Percentiles rank a stretch among this genome's conserved stretches.
phyloP scores from a whole-genome alignment of 306 rosid species.

The Prosopis cineraria region DNA sequence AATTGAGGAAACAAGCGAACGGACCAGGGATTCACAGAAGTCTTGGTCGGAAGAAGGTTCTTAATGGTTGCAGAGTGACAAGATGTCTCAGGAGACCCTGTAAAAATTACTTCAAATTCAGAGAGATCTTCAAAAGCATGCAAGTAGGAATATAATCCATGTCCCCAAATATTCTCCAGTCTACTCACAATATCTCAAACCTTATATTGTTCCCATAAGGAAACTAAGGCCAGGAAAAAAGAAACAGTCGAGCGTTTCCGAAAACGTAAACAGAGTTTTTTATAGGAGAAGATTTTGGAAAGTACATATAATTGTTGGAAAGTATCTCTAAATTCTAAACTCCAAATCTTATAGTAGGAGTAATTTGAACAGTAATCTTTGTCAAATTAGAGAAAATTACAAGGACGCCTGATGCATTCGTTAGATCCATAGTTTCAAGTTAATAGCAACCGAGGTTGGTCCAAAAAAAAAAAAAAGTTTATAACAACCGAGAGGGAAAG shows the following conservation, averaged over 20 bases:
- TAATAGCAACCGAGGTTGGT: no score
- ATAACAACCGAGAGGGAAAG: not conserved
- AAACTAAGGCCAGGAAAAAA: not conserved
- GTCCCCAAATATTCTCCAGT: not conserved
- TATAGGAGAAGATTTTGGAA: not conserved
- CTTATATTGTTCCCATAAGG: not conserved
- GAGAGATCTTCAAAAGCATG: not conserved
- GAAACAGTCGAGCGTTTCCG: not conserved
- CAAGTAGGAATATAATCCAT: not conserved
- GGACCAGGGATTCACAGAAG: conserved; percentile 43
- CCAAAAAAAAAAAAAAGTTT: no score
- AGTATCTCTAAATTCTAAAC: conserved; percentile 4
- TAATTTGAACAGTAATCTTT: not conserved
- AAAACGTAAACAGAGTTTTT: not conserved
- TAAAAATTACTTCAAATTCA: conserved; percentile 26
- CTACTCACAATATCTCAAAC: conserved; percentile 4
- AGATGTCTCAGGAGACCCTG: conserved; percentile 63
- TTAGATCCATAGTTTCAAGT: conserved; percentile 33
- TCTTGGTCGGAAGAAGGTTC: conserved; percentile 53
- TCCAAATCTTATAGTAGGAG: conserved; percentile 4
- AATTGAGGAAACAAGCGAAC: conserved; percentile 31
- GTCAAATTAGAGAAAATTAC: not conserved
- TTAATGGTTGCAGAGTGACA: conserved; percentile 51
- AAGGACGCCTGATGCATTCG: not conserved
- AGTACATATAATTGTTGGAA: not conserved